A percentile compares a stretch with the other conserved stretches of the same genome.
Evolutionary conservation across 441 rosid species (phyloP).

Genomic region (Populus hybrid): DNA sequence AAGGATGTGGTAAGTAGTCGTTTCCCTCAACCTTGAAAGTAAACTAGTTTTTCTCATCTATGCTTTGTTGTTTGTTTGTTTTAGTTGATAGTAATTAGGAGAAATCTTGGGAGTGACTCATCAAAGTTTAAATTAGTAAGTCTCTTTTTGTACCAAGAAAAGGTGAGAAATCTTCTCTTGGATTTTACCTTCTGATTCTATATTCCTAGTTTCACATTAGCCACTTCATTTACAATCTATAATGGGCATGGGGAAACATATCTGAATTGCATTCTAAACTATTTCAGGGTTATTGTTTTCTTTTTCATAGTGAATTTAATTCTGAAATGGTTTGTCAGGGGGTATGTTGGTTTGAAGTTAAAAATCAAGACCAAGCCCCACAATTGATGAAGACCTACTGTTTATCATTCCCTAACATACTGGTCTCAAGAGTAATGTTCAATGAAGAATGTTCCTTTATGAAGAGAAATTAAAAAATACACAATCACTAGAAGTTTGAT

Average conservation of each 20-base stretch:
- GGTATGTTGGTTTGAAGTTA: conserved; percentile 96
- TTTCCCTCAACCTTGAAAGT: not conserved
- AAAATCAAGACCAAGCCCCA: conserved; percentile 94
- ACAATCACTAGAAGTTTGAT: conserved; percentile 62
- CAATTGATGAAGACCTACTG: conserved; percentile 72
- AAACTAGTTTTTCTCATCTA: not conserved
- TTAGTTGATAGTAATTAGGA: not conserved
- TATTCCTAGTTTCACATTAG: not conserved
- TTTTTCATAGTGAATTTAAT: conserved; percentile 49
- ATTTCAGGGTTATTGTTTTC: conserved; percentile 32
- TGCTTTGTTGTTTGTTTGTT: not conserved
- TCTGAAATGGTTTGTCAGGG: conserved; percentile 96
- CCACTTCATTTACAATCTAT: conserved; percentile 6
- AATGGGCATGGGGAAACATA: conserved; percentile 11
- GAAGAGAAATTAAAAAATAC: conserved; percentile 50
- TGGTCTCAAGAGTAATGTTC: not conserved
- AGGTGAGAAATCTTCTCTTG: not conserved
- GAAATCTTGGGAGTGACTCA: not conserved
- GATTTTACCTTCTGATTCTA: not conserved
- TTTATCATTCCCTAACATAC: conserved; percentile 57
- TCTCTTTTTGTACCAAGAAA: not conserved
- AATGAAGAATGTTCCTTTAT: conserved; percentile 53
- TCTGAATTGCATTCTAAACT: conserved; percentile 22
- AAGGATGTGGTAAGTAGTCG: not conserved
- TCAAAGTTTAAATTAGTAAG: not conserved